Evolutionary conservation across 2,329 filamentous ascomycete species (phyloP), one percentile per base, ranked within the genome.

Genomic region (Ophiocordyceps sinensis): DNA sequence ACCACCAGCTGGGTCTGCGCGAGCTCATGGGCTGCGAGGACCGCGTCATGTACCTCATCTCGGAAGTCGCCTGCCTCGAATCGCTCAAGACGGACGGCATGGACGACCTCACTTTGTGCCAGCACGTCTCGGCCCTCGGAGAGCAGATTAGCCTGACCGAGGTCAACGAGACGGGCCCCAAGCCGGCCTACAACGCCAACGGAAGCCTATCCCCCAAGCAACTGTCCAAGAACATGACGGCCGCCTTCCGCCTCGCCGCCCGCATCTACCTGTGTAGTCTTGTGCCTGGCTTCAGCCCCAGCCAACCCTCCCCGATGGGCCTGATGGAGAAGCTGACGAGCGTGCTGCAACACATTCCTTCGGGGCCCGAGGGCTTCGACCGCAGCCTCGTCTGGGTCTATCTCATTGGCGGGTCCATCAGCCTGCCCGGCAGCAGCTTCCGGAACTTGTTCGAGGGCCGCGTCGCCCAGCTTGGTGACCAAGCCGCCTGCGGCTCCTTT

Each of bases 1-100:
- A 75, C 59, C 63, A 70, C 19, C 75, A 69, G 42, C 68, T 80
- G 13, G 91, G 91, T 11, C 73, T 98, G 31, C 79, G 82, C 41
- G 87, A 94, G 66, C 74, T 96, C 40, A 96, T 96, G 88, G 91
- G 91, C 51, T 96, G 91, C 61, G 89, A 96, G 48, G 91, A 98
- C 63, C 79, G 80, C 19, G 83, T 96, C 63, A 95, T 98, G 87
- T 96, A 94, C 61, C 71, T 96, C 53, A 94, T 98, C 58, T 94
- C 87, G 2, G 91, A 98, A 65, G 94, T 96, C 53, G 85, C 89
- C 41, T 96, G 91, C 62, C 77, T 98, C 41, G 91, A 96, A 60
- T 83, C 85, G 4, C 75, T 95, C 48, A 93, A 91, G 69, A 66
- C 70, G 32, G 77, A 83, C 45, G 84, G 83, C 51, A 86, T 91